Evolutionary conservation across 1,284 basidiomycete species (phyloP), one percentile per base, ranked within the genome.

Genomic region (Meripilus lineatus): DNA sequence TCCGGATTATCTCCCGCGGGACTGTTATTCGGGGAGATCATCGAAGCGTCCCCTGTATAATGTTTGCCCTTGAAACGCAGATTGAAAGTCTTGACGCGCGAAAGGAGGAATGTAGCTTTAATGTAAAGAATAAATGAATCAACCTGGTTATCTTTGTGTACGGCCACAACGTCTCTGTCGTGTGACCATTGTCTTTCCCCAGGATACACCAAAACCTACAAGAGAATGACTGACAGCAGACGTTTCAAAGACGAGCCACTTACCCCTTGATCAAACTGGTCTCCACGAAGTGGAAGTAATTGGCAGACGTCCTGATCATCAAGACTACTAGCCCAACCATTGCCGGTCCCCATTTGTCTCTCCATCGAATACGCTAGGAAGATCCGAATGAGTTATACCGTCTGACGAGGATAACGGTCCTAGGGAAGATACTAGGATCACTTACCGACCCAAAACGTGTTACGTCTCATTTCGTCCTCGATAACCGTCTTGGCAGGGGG

Each of bases 121-220:
- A 87, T 70, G 51, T 84, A 85, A n/a, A 89, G 57, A n/a, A 75
- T 75, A 52, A 86, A 86, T 1, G 83, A 77, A 57, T 89, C 85
- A 0, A 76, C 77, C 53, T 83, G 77, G n/a, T 71, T 68, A 32
- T 75, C 75, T 17, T 76, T 75, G 55, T 86, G 81, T 7, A 62
- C 59, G 6, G 78, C 68, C 20, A 86, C 67, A 13, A 85, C 61
- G 52, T 81, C 72, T 45, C 66, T 70, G 11, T 72, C 71, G 52
- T 83, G 77, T 0, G 82, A 78, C 77, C 84, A 84, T 59, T 88
- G 84, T 15, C 85, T 72, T 33, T 78, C 71, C 25, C 71, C 63
- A 6, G 77, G 73, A 8, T 69, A 64, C 5, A 81, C 75, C 8
- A 77, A 64, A 11, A 68, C 64, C 79, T 83, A 18, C 38, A 28